Conservation (phyloP, 768 basidiomycete genomes). For the Phaeotremella fagi region DNA sequence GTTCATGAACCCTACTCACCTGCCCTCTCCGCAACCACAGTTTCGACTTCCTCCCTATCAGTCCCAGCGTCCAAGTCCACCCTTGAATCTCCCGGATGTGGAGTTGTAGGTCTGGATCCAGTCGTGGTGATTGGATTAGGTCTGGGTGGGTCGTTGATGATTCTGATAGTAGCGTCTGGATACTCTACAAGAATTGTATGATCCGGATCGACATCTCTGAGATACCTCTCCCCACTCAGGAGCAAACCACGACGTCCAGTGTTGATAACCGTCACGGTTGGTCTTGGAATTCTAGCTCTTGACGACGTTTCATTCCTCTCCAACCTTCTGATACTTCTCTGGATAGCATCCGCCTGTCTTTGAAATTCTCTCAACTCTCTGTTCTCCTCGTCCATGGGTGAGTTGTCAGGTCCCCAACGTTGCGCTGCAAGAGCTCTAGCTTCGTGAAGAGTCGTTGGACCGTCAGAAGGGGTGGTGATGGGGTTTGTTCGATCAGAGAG, state of each 20-base stretch:
- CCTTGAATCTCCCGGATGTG: background rate
- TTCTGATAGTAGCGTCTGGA: background rate
- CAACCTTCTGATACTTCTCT: background rate
- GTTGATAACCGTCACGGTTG: background rate
- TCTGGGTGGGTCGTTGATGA: background rate
- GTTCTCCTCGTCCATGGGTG: background rate
- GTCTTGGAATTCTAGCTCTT: background rate
- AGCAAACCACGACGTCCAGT: background rate
- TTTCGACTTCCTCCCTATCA: constrained; percentile 1
- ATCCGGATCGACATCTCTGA: background rate
- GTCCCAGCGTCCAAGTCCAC: background rate
- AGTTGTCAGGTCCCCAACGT: background rate
- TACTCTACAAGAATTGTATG: background rate
- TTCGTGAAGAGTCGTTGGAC: background rate
- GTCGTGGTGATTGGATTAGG: background rate
- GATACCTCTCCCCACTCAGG: background rate
- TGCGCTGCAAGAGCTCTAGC: background rate
- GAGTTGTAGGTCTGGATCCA: background rate
- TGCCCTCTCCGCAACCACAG: too few species aligned
- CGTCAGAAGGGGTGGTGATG: background rate
- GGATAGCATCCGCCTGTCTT: background rate
- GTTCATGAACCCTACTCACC: constrained; percentile 1
- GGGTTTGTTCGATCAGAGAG: too few species aligned
- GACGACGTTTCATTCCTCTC: background rate
- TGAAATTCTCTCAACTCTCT: background rate